Percentiles rank a stretch among this genome's conserved stretches.
Evolutionary conservation across 2,329 filamentous ascomycete genomes (phyloP).

Genomic region (Trichophyton schoenleinii): DNA sequence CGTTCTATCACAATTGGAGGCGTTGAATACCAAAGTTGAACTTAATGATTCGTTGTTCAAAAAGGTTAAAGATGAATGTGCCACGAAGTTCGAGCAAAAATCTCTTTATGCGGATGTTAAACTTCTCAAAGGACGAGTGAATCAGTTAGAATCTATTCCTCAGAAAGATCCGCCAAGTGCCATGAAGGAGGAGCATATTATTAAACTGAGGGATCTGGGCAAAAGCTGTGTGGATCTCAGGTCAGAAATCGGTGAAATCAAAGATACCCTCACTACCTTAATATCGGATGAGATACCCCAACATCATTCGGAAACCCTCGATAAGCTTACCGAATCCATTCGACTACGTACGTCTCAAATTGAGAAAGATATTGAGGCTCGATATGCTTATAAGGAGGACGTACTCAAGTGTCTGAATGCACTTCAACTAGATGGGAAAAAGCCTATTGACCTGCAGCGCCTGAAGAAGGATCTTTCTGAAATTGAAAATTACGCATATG

Average conservation of each 20-base stretch:
- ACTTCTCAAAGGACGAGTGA: background rate
- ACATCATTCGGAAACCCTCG: background rate
- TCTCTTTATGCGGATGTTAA: background rate
- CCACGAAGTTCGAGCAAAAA: background rate
- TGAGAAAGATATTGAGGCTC: background rate
- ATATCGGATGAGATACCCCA: background rate
- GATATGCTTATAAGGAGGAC: background rate
- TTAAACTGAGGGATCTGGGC: background rate
- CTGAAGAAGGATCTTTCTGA: background rate
- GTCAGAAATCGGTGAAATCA: background rate
- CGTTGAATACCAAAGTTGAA: background rate
- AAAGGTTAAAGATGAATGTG: background rate
- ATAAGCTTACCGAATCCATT: background rate
- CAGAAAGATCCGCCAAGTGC: background rate
- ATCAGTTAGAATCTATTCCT: background rate
- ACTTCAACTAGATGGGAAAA: background rate
- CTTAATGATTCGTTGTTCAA: background rate
- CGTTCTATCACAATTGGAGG: background rate
- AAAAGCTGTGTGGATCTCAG: background rate
- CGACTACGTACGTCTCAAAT: background rate
- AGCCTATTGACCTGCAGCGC: background rate
- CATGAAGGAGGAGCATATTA: background rate
- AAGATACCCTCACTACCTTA: background rate
- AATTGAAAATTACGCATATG: background rate
- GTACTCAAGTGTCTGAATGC: background rate